Base-by-base conservation (phyloP, 495 filamentous ascomycete species). In the Daldinia childiae region DNA sequence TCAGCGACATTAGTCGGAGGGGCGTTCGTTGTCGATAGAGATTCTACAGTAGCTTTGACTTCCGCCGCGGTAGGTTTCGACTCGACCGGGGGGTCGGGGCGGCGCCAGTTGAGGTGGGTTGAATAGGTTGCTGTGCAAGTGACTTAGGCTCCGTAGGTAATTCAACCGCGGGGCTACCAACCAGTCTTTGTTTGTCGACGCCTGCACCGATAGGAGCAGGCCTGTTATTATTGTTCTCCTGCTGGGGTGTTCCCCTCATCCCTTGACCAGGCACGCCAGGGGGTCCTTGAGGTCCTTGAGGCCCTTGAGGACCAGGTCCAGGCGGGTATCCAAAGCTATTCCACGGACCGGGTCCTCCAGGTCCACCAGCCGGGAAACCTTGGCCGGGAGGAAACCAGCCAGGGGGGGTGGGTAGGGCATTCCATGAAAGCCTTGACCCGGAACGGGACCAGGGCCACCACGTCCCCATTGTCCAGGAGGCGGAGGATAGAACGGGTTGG, bases 341-440 rank as follows among this genome's bases (percentile, higher is more conserved):
- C 85, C 83, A 86, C 48, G 89, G 91, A 58, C 88, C 89, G 21
- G 88, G 82, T 17, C 81, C 84, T 70, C 81, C 81, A 43, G 83
- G 87, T n/a, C 80, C 80, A 24, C 79, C 80, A 64, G 85, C 87
- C 41, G 88, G 90, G 74, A 94, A 97, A 8, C 90, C 90, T 78
- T 94, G 93, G n/a, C 89, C 90, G 11, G 92, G 91, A 75, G 89
- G 90, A 79, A 88, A 93, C 93, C 93, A 97, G 52, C 89, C 90
- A 19, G 89, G 91, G 87, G 89, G 11, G 88, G 91, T 51, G 87
- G 81, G 36, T 84, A 85, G 7, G 79, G 81, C 79, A 84, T 82
- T 27, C 73, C 76, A 45, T 79, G 79, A 36, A 84, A 84, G n/a
- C 74, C 79, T 59, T 79, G 78, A 17, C 71, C 77, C 9, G 81